phyloP scores from a whole-genome alignment of 306 rosid genomes.

The Corylus americana region DNA sequence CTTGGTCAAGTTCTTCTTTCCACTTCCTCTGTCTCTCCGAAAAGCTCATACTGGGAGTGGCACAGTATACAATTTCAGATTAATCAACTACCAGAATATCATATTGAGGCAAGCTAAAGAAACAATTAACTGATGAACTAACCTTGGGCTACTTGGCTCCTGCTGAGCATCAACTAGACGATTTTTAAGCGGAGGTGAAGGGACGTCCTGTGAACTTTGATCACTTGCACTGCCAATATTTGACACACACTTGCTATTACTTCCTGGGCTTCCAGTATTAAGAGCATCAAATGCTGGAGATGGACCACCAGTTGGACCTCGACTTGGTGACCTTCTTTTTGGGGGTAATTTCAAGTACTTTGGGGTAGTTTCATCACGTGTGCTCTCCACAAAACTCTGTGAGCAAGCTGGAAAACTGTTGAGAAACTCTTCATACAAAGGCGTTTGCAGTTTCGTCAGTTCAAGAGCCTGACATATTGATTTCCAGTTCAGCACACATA shows the following conservation, averaged over 20 bases:
- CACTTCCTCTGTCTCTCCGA: conserved; percentile 93
- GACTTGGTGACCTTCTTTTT: conserved; percentile 87
- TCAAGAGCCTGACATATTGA: conserved; percentile 75
- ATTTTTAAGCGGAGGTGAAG: conserved; percentile 65
- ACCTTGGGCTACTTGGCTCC: conserved; percentile 89
- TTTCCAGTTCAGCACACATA: conserved; percentile 20
- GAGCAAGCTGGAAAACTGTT: conserved; percentile 78
- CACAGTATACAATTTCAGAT: conserved; percentile 20
- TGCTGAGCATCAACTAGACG: conserved; percentile 59
- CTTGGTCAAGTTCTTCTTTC: conserved; percentile 99
- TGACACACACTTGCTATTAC: conserved; percentile 64
- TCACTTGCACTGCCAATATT: conserved; percentile 49
- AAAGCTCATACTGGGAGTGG: conserved; percentile 59
- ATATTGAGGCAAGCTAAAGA: conserved; percentile 15
- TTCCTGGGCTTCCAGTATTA: conserved; percentile 74
- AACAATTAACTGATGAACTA: conserved; percentile 27
- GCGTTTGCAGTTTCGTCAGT: conserved; percentile 92
- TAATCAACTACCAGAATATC: conserved; percentile 6
- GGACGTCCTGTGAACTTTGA: conserved; percentile 52
- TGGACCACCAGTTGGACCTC: conserved; percentile 55
- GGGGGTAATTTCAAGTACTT: conserved; percentile 92
- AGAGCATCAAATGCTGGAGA: conserved; percentile 59
- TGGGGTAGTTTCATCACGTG: conserved; percentile 57
- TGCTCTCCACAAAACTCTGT: conserved; percentile 54
- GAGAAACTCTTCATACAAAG: conserved; percentile 87